These are phyloP conservation scores for Pythium aristosporum DNA, from an alignment of 352 stramenopile species.

Conservation along the genomic window DNA sequence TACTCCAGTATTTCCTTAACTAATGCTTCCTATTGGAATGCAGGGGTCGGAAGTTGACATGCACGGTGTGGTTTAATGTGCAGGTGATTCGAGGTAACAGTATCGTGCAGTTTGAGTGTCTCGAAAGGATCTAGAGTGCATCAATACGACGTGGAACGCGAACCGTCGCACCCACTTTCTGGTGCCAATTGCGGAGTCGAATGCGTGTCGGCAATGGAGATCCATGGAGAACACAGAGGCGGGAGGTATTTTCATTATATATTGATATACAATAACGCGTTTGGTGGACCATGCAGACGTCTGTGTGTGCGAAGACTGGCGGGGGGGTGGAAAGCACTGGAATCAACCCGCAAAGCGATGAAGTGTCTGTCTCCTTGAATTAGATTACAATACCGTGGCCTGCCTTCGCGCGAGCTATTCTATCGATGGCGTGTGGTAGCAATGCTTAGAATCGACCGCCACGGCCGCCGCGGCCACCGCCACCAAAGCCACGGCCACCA, in stretches of 20 bases:
- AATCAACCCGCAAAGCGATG: neutral
- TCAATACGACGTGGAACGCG: no score
- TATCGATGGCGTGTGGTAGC: constrained; percentile 15
- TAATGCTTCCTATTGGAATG: no score
- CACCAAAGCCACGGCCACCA: constrained; percentile 24
- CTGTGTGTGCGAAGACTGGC: neutral
- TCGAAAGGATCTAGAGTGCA: constrained; percentile 66
- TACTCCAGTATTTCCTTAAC: neutral
- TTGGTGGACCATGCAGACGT: constrained; percentile 10
- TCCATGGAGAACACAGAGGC: neutral
- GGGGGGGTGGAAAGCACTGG: neutral
- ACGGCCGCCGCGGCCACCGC: constrained; percentile 30
- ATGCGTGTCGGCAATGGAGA: no score
- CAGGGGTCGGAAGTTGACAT: no score
- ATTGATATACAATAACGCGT: constrained; percentile 30
- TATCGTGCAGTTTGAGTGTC: constrained; percentile 89
- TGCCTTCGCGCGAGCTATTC: constrained; percentile 23
- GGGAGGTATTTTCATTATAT: constrained; percentile 27
- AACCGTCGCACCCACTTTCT: no score
- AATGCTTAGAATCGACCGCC: constrained; percentile 34
- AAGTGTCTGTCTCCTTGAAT: constrained; percentile 17
- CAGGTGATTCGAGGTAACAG: constrained; percentile 89
- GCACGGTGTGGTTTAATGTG: neutral
- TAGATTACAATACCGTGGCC: constrained; percentile 28
- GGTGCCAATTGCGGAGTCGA: no score